A percentile compares a stretch with the other conserved stretches of the same genome.
phyloP scores from a whole-genome alignment of 2,329 filamentous ascomycete species.

The Myotisia sp. region DNA sequence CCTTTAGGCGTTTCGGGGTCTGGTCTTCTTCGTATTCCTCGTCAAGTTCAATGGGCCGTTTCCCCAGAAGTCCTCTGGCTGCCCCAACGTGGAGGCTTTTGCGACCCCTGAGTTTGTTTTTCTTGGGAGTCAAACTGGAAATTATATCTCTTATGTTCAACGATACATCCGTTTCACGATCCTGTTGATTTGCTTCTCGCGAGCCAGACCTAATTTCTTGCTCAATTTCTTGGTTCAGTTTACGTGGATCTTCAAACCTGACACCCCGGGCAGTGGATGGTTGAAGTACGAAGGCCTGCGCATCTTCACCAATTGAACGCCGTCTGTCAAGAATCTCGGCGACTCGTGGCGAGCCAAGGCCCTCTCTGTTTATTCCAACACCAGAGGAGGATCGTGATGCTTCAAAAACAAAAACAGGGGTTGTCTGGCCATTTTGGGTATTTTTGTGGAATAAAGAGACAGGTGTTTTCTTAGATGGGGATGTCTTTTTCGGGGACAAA shows the following conservation, averaged over 20 bases:
- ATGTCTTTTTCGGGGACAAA: slow-evolving; percentile 37
- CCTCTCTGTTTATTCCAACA: slow-evolving; percentile 53
- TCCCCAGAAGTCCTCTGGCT: slow-evolving; percentile 58
- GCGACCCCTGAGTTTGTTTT: slow-evolving; percentile 50
- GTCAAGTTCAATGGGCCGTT: slow-evolving; percentile 58
- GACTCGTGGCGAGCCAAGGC: slow-evolving; percentile 61
- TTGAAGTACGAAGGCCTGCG: slow-evolving; percentile 48
- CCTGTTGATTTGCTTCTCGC: slow-evolving; percentile 36
- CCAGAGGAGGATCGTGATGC: slow-evolving; percentile 46
- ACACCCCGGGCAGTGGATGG: slow-evolving; percentile 33
- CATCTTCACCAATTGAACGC: slow-evolving; percentile 54
- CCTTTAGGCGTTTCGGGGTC: slow-evolving; percentile 51
- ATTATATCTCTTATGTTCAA: slow-evolving; percentile 64
- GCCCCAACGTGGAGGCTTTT: slow-evolving; percentile 67
- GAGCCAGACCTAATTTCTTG: slow-evolving; percentile 41
- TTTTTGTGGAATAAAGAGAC: slow-evolving; percentile 41
- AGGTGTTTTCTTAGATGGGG: slow-evolving; percentile 25
- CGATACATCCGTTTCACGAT: slow-evolving; percentile 47
- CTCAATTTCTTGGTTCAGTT: slow-evolving; percentile 50
- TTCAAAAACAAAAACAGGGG: slow-evolving; percentile 50
- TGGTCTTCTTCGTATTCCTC: slow-evolving; percentile 44
- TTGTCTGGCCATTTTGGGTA: slow-evolving; percentile 40
- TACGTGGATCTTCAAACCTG: slow-evolving; percentile 51
- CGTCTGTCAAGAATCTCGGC: slow-evolving; percentile 57
- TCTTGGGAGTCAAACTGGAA: slow-evolving; percentile 61